Conservation (phyloP, 75 land plant species). For the Picea glauca region DNA sequence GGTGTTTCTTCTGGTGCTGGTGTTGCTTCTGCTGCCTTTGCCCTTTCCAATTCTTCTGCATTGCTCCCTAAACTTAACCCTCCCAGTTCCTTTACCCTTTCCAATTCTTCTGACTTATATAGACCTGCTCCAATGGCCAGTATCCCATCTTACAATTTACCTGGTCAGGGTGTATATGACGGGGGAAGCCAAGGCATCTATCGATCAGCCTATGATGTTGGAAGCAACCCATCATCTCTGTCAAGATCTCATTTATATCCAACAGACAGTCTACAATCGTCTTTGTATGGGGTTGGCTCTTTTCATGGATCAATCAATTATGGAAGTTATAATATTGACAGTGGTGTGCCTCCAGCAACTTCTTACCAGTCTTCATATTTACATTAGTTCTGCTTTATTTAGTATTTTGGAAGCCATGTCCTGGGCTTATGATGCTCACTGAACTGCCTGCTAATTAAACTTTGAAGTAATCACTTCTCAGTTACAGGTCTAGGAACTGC, state of each 20-base stretch:
- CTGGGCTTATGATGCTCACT: background rate
- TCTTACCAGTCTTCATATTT: slow-evolving; percentile 21
- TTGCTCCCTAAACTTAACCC: slow-evolving; percentile 23
- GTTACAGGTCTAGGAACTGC: background rate
- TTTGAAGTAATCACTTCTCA: background rate
- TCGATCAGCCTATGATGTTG: slow-evolving; percentile 28
- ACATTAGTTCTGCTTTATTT: background rate
- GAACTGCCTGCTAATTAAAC: background rate
- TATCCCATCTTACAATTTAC: slow-evolving; percentile 20
- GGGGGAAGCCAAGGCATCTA: slow-evolving; percentile 29
- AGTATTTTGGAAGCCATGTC: background rate
- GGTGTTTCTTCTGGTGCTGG: too few species aligned
- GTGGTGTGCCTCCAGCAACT: slow-evolving; percentile 15
- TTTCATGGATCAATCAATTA: slow-evolving; percentile 10
- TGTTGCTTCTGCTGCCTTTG: background rate
- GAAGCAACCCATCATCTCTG: slow-evolving; percentile 16
- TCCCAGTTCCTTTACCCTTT: background rate
- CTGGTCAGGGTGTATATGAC: slow-evolving; percentile 22
- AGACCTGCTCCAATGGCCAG: slow-evolving; percentile 20
- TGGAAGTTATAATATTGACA: background rate
- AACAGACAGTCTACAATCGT: slow-evolving; percentile 26
- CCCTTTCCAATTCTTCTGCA: slow-evolving; percentile 11
- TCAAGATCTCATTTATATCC: slow-evolving; percentile 28
- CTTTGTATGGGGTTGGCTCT: slow-evolving; percentile 31
- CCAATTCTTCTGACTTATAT: slow-evolving; percentile 10